Base-by-base conservation (phyloP, 176 grass and related monocot genomes). In the Alloteropsis semialata region DNA sequence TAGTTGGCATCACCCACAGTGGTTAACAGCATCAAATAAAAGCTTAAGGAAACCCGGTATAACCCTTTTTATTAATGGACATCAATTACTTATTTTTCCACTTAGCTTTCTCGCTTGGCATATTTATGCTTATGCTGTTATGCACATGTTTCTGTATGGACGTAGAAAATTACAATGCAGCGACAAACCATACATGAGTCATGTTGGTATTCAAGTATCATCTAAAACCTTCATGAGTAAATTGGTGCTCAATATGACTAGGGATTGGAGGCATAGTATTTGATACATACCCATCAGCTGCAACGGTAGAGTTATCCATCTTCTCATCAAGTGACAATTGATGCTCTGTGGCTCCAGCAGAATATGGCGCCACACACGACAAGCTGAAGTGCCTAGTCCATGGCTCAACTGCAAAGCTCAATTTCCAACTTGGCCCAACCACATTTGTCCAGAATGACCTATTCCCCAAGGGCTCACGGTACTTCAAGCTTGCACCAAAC, bases 321-420 rank as follows among this genome's bases (percentile, higher is more conserved):
- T 91, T 84, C 53, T 91, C 92, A 88, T 89, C 88, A n/a, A 95
- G 83, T 2, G 93, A 89, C 18, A 98, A 58, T 2, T 98, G 89
- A 66, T 81, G 65, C 64, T 88, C 93, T 74, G 91, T 88, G 25
- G 89, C 87, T 61, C 91, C 91, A 24, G 87, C 83, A 78, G 89
- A 93, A 74, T 83, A 96, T 16, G 93, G 85, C 1, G 87, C 72
- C 16, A 41, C 75, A 83, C 89, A 91, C 2, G 77, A 89, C 1
- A 68, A 77, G 60, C 60, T 82, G 38, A 92, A 92, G 42, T 85
- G 72, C 50, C 65, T 82, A 48, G 60, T 17, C 87, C 89, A 87
- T 33, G 71, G 89, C 36, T 88, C 61, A 34, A 87, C 67, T n/a
- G 77, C 75, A 88, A 69, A 84, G 79, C 81, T 84, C 43, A 87